A percentile compares a stretch with the other conserved stretches of the same genome.
Conservation (phyloP, 164 flowering plant species). For the Chimonanthus praecox region DNA sequence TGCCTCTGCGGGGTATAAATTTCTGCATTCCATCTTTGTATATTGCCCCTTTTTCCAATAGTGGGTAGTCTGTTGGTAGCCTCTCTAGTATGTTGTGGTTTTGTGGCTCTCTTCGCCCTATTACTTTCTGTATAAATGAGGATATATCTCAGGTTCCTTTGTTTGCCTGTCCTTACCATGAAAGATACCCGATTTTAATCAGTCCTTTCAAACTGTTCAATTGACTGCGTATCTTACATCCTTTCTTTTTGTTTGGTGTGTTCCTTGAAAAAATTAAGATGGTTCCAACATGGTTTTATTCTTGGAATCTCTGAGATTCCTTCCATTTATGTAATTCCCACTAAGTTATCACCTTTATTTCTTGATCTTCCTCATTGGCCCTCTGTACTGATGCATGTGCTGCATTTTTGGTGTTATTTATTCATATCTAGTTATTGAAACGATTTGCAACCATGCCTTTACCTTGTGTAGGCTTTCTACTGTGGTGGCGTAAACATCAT, state of each 20-base stretch:
- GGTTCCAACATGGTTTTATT: not conserved
- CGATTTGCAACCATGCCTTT: not conserved
- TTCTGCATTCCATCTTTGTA: no score
- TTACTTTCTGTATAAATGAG: no score
- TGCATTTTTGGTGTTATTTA: not conserved
- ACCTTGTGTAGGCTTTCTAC: not conserved
- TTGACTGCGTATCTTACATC: not conserved
- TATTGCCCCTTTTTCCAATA: no score
- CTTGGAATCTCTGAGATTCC: not conserved
- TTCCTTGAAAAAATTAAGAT: not conserved
- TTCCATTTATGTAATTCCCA: constrained; percentile 6
- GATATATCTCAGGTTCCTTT: not conserved
- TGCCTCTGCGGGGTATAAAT: no score
- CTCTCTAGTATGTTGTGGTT: no score
- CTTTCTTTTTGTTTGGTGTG: not conserved
- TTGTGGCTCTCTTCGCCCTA: no score
- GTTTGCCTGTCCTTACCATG: not conserved
- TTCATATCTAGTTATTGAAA: not conserved
- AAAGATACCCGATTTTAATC: no score
- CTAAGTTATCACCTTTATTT: not conserved
- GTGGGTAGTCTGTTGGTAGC: no score
- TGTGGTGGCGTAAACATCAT: not conserved
- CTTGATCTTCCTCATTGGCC: not conserved
- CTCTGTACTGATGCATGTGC: not conserved
- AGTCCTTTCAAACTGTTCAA: not conserved